Base-by-base conservation (phyloP, 208 protist genomes). In the Wallacemonas sp. region DNA sequence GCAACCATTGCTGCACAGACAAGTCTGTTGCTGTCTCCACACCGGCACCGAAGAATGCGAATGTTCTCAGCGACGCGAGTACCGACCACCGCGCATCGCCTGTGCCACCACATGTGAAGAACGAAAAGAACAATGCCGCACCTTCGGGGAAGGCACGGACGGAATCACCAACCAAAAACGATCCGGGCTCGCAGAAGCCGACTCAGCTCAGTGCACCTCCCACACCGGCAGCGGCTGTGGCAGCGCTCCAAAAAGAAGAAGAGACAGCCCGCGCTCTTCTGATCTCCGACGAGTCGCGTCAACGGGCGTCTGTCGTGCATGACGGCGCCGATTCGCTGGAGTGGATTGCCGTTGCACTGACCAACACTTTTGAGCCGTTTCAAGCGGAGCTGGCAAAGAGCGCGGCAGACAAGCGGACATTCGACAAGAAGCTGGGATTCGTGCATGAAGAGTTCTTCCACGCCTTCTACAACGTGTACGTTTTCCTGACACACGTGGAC, bases 401-500 rank as follows among this genome's bases (percentile, higher is more conserved):
- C 7, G 0, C 44, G 7, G n/a, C 10, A 22, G 1, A 49, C 20
- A 0, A 25, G 0, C 12, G 18, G 8, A 25, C 12, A 26, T 49
- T 49, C 20, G 20, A 25, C 44, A 25, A 26, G 44, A 49, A 49
- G 20, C 10, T 49, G 12, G 44, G 44, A 25, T 49, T 26, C n/a
- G 49, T 33, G 28, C 25, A 36, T 26, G 49, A 57, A 22, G 49
- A 8, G 26, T 33, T 57, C 49, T 57, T 57, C 49, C 49, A 12
- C 20, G 20, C 28, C 11, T 36, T 57, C 25, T 57, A 22, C 28
- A 57, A 57, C 26, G 28, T 33, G 20, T 57, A 57, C 49, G n/a
- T 8, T 7, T 57, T 11, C 49, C n/a, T 57, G 49, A 36, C 25
- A 22, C 16, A 22, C 28, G 26, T 5, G 4, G 49, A 57, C 20